A percentile compares a stretch with the other conserved stretches of the same genome.
These are phyloP conservation scores for Mycena vitilis DNA, from an alignment of 768 basidiomycete species.

Conservation along the genomic window DNA sequence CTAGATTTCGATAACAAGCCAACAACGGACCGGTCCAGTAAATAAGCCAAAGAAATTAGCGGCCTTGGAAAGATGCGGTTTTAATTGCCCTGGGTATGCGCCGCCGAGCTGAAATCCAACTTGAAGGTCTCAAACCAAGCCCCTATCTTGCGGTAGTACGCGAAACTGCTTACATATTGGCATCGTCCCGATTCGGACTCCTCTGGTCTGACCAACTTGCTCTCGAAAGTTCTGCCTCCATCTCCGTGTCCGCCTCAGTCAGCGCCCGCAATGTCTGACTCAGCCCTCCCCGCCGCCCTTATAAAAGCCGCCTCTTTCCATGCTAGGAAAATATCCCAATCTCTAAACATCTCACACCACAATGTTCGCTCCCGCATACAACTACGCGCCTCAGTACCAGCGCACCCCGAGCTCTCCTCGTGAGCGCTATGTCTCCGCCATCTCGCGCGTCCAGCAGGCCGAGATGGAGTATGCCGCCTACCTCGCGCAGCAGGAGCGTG, in stretches of 20 bases:
- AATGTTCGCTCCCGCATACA: constrained; percentile 20
- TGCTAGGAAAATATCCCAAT: not conserved
- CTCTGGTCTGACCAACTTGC: not conserved
- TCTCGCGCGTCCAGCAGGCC: constrained; percentile 18
- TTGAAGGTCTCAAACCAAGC: too few species aligned
- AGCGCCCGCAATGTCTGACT: constrained; percentile 24
- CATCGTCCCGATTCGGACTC: too few species aligned
- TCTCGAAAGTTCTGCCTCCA: constrained; percentile 24
- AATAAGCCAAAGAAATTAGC: too few species aligned
- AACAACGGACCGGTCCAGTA: too few species aligned
- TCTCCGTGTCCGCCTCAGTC: constrained; percentile 29
- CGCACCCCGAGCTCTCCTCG: constrained; percentile 1
- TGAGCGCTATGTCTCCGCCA: constrained; percentile 20
- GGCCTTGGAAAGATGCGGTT: too few species aligned
- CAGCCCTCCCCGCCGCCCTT: constrained; percentile 2
- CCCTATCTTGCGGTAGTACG: too few species aligned
- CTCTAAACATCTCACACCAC: not conserved
- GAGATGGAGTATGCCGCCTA: constrained; percentile 27
- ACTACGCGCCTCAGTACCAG: not conserved
- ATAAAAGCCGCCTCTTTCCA: constrained; percentile 4
- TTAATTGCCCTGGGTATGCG: too few species aligned
- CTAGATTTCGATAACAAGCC: too few species aligned
- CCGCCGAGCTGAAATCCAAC: too few species aligned
- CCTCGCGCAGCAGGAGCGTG: constrained; percentile 18
- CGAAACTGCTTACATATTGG: too few species aligned